phyloP scores from a whole-genome alignment of 2,329 filamentous ascomycete genomes.

The Scedosporium minutisporum region DNA sequence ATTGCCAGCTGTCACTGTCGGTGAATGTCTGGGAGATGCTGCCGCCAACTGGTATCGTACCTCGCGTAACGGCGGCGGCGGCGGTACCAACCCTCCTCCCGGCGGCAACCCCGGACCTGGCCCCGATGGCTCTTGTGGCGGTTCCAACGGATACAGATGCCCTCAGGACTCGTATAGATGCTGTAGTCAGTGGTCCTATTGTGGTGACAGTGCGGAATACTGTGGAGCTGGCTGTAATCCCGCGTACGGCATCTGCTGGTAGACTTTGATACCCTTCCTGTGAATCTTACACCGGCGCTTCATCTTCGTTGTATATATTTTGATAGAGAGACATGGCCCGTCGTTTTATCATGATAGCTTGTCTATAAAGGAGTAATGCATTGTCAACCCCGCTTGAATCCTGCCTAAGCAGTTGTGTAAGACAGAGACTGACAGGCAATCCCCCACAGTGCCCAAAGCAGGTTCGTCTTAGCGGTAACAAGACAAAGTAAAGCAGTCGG shows the following conservation, averaged over 20 bases:
- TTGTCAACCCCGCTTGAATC: too few species aligned
- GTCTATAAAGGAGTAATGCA: too few species aligned
- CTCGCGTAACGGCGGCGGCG: not conserved
- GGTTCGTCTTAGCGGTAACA: too few species aligned
- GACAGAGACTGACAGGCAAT: too few species aligned
- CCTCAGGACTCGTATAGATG: conserved; percentile 1
- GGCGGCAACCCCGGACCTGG: not conserved
- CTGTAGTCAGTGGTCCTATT: conserved; percentile 5
- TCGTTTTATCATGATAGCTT: too few species aligned
- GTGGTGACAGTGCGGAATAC: conserved; percentile 6
- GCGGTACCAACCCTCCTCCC: not conserved
- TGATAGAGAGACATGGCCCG: too few species aligned
- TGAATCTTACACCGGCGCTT: too few species aligned
- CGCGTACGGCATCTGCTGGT: conserved; percentile 6
- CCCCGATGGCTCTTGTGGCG: conserved; percentile 7
- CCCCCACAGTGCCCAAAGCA: too few species aligned
- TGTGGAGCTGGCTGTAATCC: conserved; percentile 7
- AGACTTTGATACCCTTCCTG: not conserved
- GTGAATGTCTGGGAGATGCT: conserved; percentile 44
- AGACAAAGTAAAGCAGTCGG: too few species aligned
- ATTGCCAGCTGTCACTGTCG: conserved; percentile 15
- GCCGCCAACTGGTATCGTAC: conserved; percentile 41
- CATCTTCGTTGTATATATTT: too few species aligned
- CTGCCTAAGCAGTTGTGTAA: too few species aligned
- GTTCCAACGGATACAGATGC: conserved; percentile 1